Base-by-base conservation (phyloP, 306 rosid genomes). In the Vigna radiata region DNA sequence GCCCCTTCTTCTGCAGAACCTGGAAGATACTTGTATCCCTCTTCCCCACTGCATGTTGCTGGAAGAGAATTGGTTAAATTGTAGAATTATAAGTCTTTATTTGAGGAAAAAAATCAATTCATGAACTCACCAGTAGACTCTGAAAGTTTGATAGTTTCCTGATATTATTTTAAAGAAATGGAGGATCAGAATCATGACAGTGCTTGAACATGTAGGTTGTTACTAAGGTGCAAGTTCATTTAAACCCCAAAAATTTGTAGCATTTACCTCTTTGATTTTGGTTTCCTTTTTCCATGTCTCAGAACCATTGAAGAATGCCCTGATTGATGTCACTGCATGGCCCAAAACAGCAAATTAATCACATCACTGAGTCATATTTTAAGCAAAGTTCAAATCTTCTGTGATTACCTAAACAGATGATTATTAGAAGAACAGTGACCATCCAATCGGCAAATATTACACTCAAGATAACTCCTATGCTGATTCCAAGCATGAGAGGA, bases 381-480 rank as follows among this genome's bases (percentile, higher is more conserved):
- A 36, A 52, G 76, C 7, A n/a, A 71, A 52, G 49, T 53, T 18
- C 11, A 53, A 31, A 53, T 13, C 14, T 53, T 53, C 25, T 72
- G 55, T 3, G 27, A 4, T 43, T 87, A 91, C 97, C 93, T 48
- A 90, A n/a, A 82, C 89, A 92, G 25, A 92, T 84, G 17, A 90
- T 72, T 77, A 92, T 92, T 16, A 90, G 90, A 8, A 92, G 85
- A 87, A 90, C 86, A 4, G 96, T 90, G 65, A 90, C 85, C 96
- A 92, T 90, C 96, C 96, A 92, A 80, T 92, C 96, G 5, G 96
- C 91, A 83, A 88, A 92, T 77, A 92, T 84, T 76, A 92, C 97
- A 37, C 87, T 92, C 77, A 92, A 88, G 8, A 88, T 85, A 7
- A 92, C 97, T 12, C 97, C 97, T 8, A 92, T 90, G 87, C 93